A percentile compares a stretch with the other conserved stretches of the same genome.
These are phyloP conservation scores for Lenzites betulinus DNA, from an alignment of 768 basidiomycete genomes.

Conservation along the genomic window DNA sequence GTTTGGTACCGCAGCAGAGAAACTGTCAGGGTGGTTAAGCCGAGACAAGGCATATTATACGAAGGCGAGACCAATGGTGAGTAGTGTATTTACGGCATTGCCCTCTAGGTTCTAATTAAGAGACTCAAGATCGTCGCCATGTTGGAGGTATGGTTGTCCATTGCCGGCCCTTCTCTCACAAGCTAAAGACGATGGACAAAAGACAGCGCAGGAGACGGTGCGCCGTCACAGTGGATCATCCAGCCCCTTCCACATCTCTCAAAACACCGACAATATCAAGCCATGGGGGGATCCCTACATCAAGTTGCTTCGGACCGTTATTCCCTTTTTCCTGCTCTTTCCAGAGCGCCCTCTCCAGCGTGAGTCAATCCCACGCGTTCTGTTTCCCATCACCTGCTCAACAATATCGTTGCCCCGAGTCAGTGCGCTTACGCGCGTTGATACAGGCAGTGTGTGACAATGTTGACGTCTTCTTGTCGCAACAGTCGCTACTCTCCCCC, in stretches of 20 bases:
- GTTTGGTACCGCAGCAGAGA: constrained; percentile 19
- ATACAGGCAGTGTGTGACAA: constrained; percentile 14
- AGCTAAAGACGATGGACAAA: not conserved
- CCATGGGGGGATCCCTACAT: constrained; percentile 20
- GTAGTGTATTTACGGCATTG: not conserved
- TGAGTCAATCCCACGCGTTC: constrained; percentile 9
- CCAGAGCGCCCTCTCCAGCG: constrained; percentile 19
- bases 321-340: constrained; percentile 18
- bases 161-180: not conserved
- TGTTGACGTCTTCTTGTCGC: constrained; percentile 4
- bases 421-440: constrained; percentile 20
- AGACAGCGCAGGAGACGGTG: constrained; percentile 25
- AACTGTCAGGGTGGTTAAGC: constrained; percentile 23
- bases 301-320: constrained; percentile 18
- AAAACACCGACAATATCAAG: constrained; percentile 1
- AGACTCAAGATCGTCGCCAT: constrained; percentile 20
- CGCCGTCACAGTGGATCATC: constrained; percentile 1
- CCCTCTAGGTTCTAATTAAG: not conserved
- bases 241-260: constrained; percentile 20
- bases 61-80: constrained; percentile 26
- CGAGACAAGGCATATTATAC: constrained; percentile 29
- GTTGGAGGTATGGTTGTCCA: constrained; percentile 18
- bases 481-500: not conserved
- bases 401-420: not conserved
- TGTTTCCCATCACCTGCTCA: not conserved